Base-by-base conservation (phyloP, 139 green algal species). In the Asterochloris erici region DNA sequence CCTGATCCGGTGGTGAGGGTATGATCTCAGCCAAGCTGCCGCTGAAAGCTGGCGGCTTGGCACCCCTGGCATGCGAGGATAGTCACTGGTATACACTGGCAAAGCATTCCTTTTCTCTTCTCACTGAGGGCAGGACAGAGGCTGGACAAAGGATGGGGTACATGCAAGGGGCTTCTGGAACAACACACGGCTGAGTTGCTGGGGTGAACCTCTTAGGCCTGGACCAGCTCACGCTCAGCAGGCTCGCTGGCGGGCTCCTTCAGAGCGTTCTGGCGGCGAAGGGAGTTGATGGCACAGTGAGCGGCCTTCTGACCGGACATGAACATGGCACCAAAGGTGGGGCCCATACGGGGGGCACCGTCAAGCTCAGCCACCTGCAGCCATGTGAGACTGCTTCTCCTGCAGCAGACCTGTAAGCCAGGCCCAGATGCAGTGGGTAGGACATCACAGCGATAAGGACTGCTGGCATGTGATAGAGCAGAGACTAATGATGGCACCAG, bases 241-340 rank as follows among this genome's bases (percentile, higher is more conserved):
- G 68, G 26, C 73, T 62, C 77, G 27, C n/a, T 74, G 62, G 73
- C 77, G 15, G 63, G 77, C 80, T 84, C 70, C 73, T 81, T 26
- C 62, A 84, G 62, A 26, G 69, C 83, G 1, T 82, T 73, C 77
- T 86, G 83, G 77, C 83, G 77, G 28, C 60, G 66, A 12, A 98
- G 90, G 12, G 88, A 90, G 83, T 95, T 94, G 73, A 97, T 84
- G n/a, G 94, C 96, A 10, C 97, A 87, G 82, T 98, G 92, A 0
- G 95, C 96, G 10, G 96, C 96, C 89, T 98, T 98, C 78, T 93
- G 90, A 75, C 96, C 96, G 60, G 89, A 95, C 60, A 98, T 91
- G 81, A 98, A 96, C 96, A 99, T 99, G 68, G 96, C 95, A 62
- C 95, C 96, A 86, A 99, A 98, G 60, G 96, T 99, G 71, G 96